Base-by-base conservation (phyloP, 1,139 yeast genomes). In the Chernovozyma sophiae-reginae region DNA sequence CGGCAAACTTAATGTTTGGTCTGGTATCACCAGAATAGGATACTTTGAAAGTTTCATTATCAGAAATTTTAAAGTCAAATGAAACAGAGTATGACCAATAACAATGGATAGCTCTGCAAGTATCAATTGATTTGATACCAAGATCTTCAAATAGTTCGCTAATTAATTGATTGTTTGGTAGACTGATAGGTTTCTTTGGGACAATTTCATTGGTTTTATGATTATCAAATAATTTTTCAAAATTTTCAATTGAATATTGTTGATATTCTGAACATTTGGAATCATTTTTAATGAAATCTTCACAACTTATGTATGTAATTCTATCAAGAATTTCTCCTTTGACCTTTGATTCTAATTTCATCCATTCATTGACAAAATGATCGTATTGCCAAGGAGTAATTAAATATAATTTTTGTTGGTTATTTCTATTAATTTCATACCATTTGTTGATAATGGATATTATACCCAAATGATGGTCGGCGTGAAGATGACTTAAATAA, bases 11-110 rank as follows among this genome's bases (percentile, higher is more conserved):
- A 4, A 67, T 55, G 45, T 80, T 82, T 1, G 98, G 98, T 50
- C 97, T 75, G 0, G 97, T 87, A 53, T 92, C 99, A 8, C 98
- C 98, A 1, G 97, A 87, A 55, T 86, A 94, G 0, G 97, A 82
- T 1, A 90, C 68, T 47, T 77, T 82, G 63, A 89, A 86, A 0
- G 57, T 46, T 20, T 53, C 55, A 3, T 39, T 43, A 4, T 44
- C 45, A 5, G 22, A 47, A 50, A 72, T 43, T 16, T 56, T 54
- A 44, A 83, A 81, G 1, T 70, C 60, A 12, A 90, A 63, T 1
- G 82, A 61, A 17, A 79, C 80, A 6, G 90, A 82, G 55, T 90
- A 92, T 0, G 97, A 77, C 77, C 82, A 80, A 18, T 77, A 77
- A 55, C 97, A 90, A 56, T 92, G 98, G 26, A 74, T 71, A 0